Base-by-base conservation (phyloP, 2,329 filamentous ascomycete genomes). In the Colletotrichum lindemuthianum region DNA sequence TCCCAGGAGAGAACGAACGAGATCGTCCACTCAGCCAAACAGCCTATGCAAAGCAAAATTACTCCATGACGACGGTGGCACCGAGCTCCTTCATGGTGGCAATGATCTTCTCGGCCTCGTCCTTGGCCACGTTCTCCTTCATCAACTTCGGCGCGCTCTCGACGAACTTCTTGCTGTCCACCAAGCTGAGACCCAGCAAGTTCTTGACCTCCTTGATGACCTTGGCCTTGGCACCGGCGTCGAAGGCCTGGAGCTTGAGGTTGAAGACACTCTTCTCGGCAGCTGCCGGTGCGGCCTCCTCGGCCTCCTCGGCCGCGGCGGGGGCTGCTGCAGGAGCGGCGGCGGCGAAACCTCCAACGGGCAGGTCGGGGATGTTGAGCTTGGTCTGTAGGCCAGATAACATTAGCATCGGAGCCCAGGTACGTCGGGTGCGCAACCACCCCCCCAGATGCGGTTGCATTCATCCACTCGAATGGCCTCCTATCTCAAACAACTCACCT, bases 131-230 rank as follows among this genome's bases (percentile, higher is more conserved):
- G 55, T 92, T 94, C 83, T 99, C 96, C 90, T 98, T 98, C 92
- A 99, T 92, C 79, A 92, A 84, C 90, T 99, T 99, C 69, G 96
- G 96, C 71, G 92, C 94, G 76, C 92, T 93, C 86, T 99, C 96
- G 70, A 99, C 96, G 75, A 99, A 99, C 86, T 99, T 99, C 91
- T 99, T 99, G 83, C 92, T 97, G 81, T 99, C 96, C 72, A 99
- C 96, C 83, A 99, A 86, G 78, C 92, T 96, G 76, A 99, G 82
- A 47, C 96, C 96, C 66, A 99, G 84, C 88, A 99, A 86, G 75
- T 88, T 90, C 89, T 99, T 99, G 84, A 99, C 87, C 85, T 99
- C 96, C 88, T 99, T 99, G 87, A 99, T 99, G 74, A 99, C 85
- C 91, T 99, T 99, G 74, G 96, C 93, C 86, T 99, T 99, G 69